Evolutionary conservation across 768 basidiomycete genomes (phyloP).

Genomic region (Amanita muscaria): DNA sequence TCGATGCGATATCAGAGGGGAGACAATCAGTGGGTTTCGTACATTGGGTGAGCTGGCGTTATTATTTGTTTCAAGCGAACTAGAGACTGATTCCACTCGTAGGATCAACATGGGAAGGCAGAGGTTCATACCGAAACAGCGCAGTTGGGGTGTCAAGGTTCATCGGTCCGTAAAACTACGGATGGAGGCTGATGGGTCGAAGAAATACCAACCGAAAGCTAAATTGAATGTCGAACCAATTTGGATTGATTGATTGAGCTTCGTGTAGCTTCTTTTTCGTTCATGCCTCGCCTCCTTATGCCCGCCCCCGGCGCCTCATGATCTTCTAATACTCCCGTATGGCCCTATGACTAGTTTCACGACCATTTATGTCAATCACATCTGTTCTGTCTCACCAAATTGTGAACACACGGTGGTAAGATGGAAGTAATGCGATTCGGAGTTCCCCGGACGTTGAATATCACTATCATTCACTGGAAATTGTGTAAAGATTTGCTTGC

Average conservation of each 20-base stretch:
- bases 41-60: conserved; percentile 21
- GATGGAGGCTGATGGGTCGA: conserved; percentile 36
- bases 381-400: too few species aligned
- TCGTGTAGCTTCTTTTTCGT: too few species aligned
- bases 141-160: conserved; percentile 33
- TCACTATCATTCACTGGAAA: too few species aligned
- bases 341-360: too few species aligned
- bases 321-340: too few species aligned
- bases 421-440: too few species aligned
- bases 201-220: conserved; percentile 21
- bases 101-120: conserved; percentile 30
- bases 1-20: conserved; percentile 29
- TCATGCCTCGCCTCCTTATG: too few species aligned
- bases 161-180: conserved; percentile 45
- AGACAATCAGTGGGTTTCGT: conserved; percentile 28
- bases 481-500: too few species aligned
- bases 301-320: too few species aligned
- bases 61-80: background rate
- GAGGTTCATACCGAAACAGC: conserved; percentile 34
- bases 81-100: background rate
- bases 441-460: too few species aligned
- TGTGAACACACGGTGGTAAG: too few species aligned
- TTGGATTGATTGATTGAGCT: conserved; percentile 28
- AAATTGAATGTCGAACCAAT: conserved; percentile 22
- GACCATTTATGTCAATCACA: too few species aligned